Evolutionary conservation across 2,329 filamentous ascomycete species (phyloP).

Genomic region (Amphichorda felina): DNA sequence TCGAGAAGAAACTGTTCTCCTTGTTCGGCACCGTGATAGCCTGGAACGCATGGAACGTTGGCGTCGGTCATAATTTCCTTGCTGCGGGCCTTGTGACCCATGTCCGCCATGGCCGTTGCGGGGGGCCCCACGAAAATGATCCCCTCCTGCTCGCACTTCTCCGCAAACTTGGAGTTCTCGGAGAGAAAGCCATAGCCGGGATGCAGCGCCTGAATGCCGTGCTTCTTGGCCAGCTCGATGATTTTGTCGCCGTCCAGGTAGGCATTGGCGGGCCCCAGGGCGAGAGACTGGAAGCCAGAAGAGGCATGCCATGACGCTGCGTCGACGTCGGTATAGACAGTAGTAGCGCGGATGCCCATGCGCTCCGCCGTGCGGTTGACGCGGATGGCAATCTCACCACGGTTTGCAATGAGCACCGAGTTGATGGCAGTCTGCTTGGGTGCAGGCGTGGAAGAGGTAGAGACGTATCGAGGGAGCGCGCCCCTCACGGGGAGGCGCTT

Average conservation of each 20-base stretch:
- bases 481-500: slow-evolving; percentile 35
- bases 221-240: slow-evolving; percentile 72
- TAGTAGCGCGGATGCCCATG: slow-evolving; percentile 86
- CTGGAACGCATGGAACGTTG: slow-evolving; percentile 92
- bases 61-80: slow-evolving; percentile 96
- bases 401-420: slow-evolving; percentile 90
- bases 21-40: slow-evolving; percentile 85
- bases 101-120: slow-evolving; percentile 67
- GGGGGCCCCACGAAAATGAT: slow-evolving; percentile 92
- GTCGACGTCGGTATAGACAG: slow-evolving; percentile 90
- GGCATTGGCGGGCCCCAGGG: slow-evolving; percentile 69
- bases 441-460: slow-evolving; percentile 18
- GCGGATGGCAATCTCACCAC: slow-evolving; percentile 91
- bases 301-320: slow-evolving; percentile 78
- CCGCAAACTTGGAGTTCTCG: slow-evolving; percentile 86
- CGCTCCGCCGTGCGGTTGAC: slow-evolving; percentile 80
- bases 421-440: slow-evolving; percentile 40
- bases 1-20: slow-evolving; percentile 45
- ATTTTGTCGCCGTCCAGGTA: slow-evolving; percentile 94
- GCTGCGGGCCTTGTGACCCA: slow-evolving; percentile 87
- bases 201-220: slow-evolving; percentile 84
- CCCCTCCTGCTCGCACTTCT: slow-evolving; percentile 77
- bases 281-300: slow-evolving; percentile 71
- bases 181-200: slow-evolving; percentile 94
- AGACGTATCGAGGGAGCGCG: slow-evolving; percentile 25